These are phyloP conservation scores for Solanum appendiculatum DNA, from an alignment of 257 asterid species.

Conservation along the genomic window DNA sequence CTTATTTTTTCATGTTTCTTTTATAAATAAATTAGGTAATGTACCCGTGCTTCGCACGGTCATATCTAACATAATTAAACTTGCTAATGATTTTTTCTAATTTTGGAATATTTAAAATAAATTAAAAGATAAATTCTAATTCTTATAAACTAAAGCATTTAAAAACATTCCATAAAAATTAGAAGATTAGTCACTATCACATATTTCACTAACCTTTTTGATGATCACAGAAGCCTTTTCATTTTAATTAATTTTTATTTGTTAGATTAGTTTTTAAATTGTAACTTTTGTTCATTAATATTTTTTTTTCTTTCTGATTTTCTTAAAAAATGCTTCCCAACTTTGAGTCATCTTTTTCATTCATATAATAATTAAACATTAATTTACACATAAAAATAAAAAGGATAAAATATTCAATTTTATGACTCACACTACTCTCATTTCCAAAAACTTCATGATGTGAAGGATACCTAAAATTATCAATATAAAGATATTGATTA, in stretches of 20 bases:
- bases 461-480: background rate
- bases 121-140: background rate
- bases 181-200: background rate
- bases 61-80: background rate
- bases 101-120: background rate
- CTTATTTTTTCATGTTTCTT: background rate
- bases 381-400: background rate
- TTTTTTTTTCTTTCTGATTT: background rate
- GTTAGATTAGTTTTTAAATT: background rate
- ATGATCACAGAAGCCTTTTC: no score
- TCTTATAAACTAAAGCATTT: background rate
- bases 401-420: background rate
- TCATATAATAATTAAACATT: no score
- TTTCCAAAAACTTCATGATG: background rate
- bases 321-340: background rate
- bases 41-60: background rate
- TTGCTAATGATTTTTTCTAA: background rate
- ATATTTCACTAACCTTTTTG: no score
- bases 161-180: background rate
- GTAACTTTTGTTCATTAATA: background rate
- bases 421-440: background rate
- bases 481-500: background rate
- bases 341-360: background rate
- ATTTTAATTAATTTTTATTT: background rate
- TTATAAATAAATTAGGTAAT: background rate